A percentile compares a stretch with the other conserved stretches of the same genome.
phyloP scores from a whole-genome alignment of 768 basidiomycete species.

The Multifurca ochricompacta region DNA sequence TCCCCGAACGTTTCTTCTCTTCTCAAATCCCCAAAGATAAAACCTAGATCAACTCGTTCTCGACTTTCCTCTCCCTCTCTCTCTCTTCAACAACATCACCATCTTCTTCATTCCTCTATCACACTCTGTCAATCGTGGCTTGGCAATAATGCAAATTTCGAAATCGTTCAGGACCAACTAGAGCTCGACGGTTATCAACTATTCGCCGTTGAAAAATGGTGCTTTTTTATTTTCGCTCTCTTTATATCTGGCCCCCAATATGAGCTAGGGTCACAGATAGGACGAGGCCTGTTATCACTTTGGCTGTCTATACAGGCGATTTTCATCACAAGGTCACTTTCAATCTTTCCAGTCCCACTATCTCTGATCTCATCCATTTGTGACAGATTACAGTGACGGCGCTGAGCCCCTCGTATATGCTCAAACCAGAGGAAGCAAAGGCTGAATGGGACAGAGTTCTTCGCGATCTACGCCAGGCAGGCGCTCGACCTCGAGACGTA shows the following conservation, averaged over 20 bases:
- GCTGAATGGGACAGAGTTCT: conserved; percentile 56
- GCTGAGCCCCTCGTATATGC: conserved; percentile 38
- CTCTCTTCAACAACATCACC: background rate
- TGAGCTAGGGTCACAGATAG: conserved; percentile 57
- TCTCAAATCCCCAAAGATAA: conserved; percentile 14
- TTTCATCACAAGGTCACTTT: conserved; percentile 49
- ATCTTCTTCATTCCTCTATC: background rate
- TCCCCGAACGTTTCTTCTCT: background rate
- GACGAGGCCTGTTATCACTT: conserved; percentile 47
- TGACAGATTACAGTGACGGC: conserved; percentile 52
- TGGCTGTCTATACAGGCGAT: conserved; percentile 75
- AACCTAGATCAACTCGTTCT: conserved; percentile 16
- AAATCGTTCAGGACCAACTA: conserved; percentile 40
- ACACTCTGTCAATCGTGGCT: conserved; percentile 32
- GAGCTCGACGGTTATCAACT: conserved; percentile 63
- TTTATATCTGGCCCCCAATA: background rate
- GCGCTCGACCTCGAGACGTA: conserved; percentile 67
- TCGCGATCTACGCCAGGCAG: conserved; percentile 54
- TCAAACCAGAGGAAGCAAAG: conserved; percentile 38
- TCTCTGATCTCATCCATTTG: background rate
- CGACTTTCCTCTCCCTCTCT: conserved; percentile 6
- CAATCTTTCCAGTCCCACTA: background rate
- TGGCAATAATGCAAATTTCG: conserved; percentile 39
- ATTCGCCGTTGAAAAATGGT: conserved; percentile 86
- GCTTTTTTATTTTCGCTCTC: conserved; percentile 13